Base-by-base conservation (phyloP, 106 monocot genomes). In the Dactylorhiza incarnata region DNA sequence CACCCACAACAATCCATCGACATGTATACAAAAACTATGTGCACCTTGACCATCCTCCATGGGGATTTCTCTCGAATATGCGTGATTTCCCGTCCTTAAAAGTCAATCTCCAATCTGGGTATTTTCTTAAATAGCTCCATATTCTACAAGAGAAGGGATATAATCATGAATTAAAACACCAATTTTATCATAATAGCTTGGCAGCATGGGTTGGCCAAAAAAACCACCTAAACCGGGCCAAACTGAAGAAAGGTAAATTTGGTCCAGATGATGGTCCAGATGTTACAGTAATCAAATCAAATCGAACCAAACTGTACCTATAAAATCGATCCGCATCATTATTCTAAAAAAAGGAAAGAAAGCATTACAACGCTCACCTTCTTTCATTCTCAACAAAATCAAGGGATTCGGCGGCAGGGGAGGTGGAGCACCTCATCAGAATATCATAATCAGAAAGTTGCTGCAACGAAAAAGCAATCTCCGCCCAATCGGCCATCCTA, bases 311-410 rank as follows among this genome's bases (percentile, higher is more conserved):
- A 52, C 15, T 11, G 52, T 4, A 15, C 52, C 3, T 52, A 52
- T 52, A 52, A 11, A 1, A 52, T 52, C 37, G 37, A 37, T 37
- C 37, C 37, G n/a, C n/a, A n/a, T n/a, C n/a, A n/a, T n/a, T n/a
- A n/a, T n/a, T n/a, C n/a, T n/a, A 37, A 37, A 37, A 37, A 3
- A 37, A 37, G 37, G 37, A 37, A 1, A 15, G 52, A 52, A 52
- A 4, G 52, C 15, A 1, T 59, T 16, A 45, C 12, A 45, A n/a
- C 9, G 10, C 52, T 49, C 45, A 91, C 91, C 91, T 91, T 83
- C 84, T 88, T 78, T 84, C 80, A 68, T 82, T 86, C 48, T 88
- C 86, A 15, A 91, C 85, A 74, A 91, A 91, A 79, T 91, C 85
- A 48, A 86, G 86, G 44, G 73, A 63, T 74, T 91, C 91, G 0